phyloP scores from a whole-genome alignment of 2,329 filamentous ascomycete genomes.

The Penicillium griseofulvum region DNA sequence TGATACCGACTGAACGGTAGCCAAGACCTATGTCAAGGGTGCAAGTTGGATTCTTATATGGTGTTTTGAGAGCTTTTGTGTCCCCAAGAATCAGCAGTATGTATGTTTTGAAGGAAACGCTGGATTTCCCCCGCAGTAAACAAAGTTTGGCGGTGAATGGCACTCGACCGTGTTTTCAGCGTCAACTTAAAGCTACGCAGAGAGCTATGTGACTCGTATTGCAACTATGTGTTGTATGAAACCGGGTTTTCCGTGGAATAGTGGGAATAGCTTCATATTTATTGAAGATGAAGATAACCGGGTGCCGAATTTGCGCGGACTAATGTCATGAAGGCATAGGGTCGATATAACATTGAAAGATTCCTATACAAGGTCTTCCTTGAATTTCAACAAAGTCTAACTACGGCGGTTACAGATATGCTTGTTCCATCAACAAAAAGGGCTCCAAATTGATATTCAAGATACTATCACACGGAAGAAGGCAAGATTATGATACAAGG shows the following conservation, averaged over 20 bases:
- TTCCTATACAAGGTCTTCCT: not conserved
- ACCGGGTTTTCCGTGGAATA: not conserved
- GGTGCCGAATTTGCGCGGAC: not conserved
- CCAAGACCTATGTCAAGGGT: not conserved
- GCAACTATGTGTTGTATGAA: not conserved
- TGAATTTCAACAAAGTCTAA: no score
- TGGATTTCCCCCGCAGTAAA: constrained; percentile 13
- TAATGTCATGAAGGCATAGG: not conserved
- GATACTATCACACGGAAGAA: constrained; percentile 16
- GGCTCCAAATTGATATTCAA: constrained; percentile 8
- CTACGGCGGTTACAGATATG: no score
- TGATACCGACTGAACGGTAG: not conserved
- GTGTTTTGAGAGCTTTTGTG: not conserved
- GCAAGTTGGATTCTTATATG: not conserved
- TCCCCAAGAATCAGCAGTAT: not conserved
- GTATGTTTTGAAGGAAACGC: not conserved
- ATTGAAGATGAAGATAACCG: not conserved
- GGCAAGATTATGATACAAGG: not conserved
- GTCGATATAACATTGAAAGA: not conserved
- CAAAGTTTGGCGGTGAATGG: constrained; percentile 14
- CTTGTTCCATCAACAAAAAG: not conserved
- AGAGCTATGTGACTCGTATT: not conserved
- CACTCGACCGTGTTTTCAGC: not conserved
- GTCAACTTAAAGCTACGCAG: not conserved
- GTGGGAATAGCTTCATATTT: not conserved